phyloP scores from a whole-genome alignment of 768 basidiomycete genomes.

The Lactifluus rugatus region DNA sequence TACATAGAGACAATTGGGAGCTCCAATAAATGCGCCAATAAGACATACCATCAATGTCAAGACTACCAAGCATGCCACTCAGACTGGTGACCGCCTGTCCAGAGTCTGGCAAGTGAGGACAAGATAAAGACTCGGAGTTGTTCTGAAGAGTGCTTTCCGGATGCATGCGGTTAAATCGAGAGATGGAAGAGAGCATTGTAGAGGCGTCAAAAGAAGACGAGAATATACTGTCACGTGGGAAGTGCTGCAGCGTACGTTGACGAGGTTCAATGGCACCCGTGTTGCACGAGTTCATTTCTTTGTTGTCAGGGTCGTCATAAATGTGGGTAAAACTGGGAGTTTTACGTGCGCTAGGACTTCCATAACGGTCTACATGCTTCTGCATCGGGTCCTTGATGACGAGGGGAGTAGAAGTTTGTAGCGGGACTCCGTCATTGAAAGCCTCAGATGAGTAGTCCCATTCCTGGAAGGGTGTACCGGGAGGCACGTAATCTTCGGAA shows the following conservation, averaged over 20 bases:
- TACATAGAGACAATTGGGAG: not conserved
- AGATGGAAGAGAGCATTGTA: not conserved
- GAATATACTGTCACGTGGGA: slow-evolving; percentile 16
- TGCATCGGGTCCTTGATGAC: not conserved
- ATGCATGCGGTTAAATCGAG: not conserved
- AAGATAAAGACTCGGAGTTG: not conserved
- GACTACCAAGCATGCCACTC: slow-evolving; percentile 15
- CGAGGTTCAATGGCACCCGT: not conserved
- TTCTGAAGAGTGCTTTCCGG: not conserved
- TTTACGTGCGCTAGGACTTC: slow-evolving; percentile 3
- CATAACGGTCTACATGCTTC: not conserved
- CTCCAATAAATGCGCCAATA: not conserved
- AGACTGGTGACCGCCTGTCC: slow-evolving; percentile 8
- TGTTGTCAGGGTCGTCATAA: not conserved
- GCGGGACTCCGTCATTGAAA: slow-evolving; percentile 13
- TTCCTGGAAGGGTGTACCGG: slow-evolving; percentile 16
- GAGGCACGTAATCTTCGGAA: slow-evolving; percentile 16
- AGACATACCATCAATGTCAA: slow-evolving; percentile 17
- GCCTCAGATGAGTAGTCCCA: slow-evolving; percentile 7
- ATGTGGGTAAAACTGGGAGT: not conserved
- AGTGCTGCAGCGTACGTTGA: not conserved
- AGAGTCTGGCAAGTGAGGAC: not conserved
- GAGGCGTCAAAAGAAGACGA: slow-evolving; percentile 12
- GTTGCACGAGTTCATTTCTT: not conserved
- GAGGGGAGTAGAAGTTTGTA: slow-evolving; percentile 18